Evolutionary conservation across 139 green algal genomes (phyloP), one percentile per base, ranked within the genome.

Genomic region (Micromonas commoda): DNA sequence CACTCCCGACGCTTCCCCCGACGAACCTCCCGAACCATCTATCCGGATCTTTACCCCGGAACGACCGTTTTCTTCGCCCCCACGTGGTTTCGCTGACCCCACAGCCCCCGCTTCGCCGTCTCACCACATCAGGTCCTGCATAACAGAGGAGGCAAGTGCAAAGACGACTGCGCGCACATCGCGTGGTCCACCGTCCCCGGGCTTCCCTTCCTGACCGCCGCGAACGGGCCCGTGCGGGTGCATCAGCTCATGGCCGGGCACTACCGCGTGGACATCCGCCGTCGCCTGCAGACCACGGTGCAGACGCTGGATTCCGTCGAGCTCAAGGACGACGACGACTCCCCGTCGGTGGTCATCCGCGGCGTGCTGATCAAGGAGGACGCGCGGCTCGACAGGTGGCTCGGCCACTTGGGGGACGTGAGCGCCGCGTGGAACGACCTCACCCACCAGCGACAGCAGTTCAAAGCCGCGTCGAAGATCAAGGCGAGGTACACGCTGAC

Each of bases 261-360:
- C 33, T 78, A 70, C 53, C 52, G 24, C n/a, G 61, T 71, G 51
- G 9, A 61, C 19, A 51, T 71, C 19, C 1, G 19, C 2, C 13
- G 28, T 9, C 21, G 29, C 19, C 33, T 69, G 52, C 32, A 63
- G 26, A 78, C 72, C 20, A 78, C 33, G 24, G 31, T 53, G 33
- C 72, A 78, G 16, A 78, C 72, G 52, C 28, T 78, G 4, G 72
- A 78, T 39, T 38, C 24, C 29, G 35, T 75, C n/a, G 63, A 70
- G 5, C n/a, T 24, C 24, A 65, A 65, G 54, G 28, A 24, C 24
- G n/a, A n/a, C 54, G 34, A 75, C 19, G 33, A 63, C 37, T 16
- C 45, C 16, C 45, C 45, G 45, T 57, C 45, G 45, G 31, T 70
- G 9, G 24, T 70, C 63, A 63, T 75, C 21, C 26, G 38, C 23